Percentiles rank a stretch among this genome's conserved stretches.
phyloP scores from a whole-genome alignment of 805 yeast genomes.

The Saccharomyces jurei region DNA sequence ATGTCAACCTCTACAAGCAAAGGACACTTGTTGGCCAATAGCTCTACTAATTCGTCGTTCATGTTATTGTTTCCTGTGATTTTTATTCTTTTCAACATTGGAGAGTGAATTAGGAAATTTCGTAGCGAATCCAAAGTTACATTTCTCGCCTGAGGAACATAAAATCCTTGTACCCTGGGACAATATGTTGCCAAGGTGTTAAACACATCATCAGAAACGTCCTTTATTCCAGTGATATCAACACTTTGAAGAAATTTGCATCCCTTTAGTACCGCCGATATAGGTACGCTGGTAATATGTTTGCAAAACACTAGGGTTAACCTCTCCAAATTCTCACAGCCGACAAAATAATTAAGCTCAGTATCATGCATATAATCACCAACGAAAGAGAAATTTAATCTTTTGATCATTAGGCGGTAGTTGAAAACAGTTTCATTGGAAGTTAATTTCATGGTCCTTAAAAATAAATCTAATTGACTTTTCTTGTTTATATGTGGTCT shows the following conservation, averaged over 20 bases:
- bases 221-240: slow-evolving; percentile 74
- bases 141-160: slow-evolving; percentile 76
- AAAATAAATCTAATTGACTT: slow-evolving; percentile 40
- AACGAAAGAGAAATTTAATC: slow-evolving; percentile 73
- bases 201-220: slow-evolving; percentile 63
- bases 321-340: slow-evolving; percentile 74
- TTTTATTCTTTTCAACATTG: slow-evolving; percentile 72
- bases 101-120: slow-evolving; percentile 52
- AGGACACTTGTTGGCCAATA: slow-evolving; percentile 64
- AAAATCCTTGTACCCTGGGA: slow-evolving; percentile 75
- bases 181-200: slow-evolving; percentile 61
- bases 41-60: slow-evolving; percentile 52
- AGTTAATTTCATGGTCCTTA: slow-evolving; percentile 24
- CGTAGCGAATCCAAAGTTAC: slow-evolving; percentile 60
- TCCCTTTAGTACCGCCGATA: slow-evolving; percentile 51
- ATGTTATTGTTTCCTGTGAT: slow-evolving; percentile 63
- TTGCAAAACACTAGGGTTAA: slow-evolving; percentile 78
- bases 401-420: slow-evolving; percentile 59
- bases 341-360: slow-evolving; percentile 50
- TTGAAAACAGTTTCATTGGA: slow-evolving; percentile 48
- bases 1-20: slow-evolving; percentile 83
- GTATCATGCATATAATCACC: slow-evolving; percentile 60
- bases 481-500: slow-evolving; percentile 65
- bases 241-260: slow-evolving; percentile 74
- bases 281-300: slow-evolving; percentile 50